These are phyloP conservation scores for Oryza longistaminata DNA, from an alignment of 176 grass and related monocot genomes.

Conservation along the genomic window DNA sequence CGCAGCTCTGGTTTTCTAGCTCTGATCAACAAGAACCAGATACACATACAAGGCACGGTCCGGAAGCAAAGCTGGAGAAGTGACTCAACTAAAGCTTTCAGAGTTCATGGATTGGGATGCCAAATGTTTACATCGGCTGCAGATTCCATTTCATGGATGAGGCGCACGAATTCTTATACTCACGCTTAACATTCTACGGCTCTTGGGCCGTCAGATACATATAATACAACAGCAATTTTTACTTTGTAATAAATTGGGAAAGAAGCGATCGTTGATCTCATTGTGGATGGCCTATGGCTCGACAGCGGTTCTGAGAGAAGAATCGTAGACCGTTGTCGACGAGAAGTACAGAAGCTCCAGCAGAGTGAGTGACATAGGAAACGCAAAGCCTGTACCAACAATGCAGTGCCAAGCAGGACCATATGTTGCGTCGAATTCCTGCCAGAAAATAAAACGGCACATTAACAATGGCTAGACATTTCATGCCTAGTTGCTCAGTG, in stretches of 20 bases:
- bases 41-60: neutral
- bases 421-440: slow-evolving; percentile 69
- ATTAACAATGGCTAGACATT: neutral
- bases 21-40: neutral
- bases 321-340: slow-evolving; percentile 63
- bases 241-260: slow-evolving; percentile 26
- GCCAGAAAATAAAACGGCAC: slow-evolving; percentile 5
- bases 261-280: slow-evolving; percentile 7
- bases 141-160: slow-evolving; percentile 32
- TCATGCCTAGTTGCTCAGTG: neutral
- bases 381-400: slow-evolving; percentile 73
- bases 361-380: slow-evolving; percentile 69
- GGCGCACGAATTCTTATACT: slow-evolving; percentile 17
- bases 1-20: neutral
- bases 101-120: neutral
- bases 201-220: neutral
- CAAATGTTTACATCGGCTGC: slow-evolving; percentile 27
- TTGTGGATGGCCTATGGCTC: slow-evolving; percentile 49
- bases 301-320: slow-evolving; percentile 71
- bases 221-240: neutral
- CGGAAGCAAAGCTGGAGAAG: neutral
- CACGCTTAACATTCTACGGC: slow-evolving; percentile 39
- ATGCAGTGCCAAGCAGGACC: slow-evolving; percentile 83
- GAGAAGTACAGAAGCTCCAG: slow-evolving; percentile 71
- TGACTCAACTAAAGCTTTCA: neutral